A percentile compares a stretch with the other conserved stretches of the same genome.
These are phyloP conservation scores for Cercospora brassicicola DNA, from an alignment of 2,329 filamentous ascomycete species.

Conservation along the genomic window DNA sequence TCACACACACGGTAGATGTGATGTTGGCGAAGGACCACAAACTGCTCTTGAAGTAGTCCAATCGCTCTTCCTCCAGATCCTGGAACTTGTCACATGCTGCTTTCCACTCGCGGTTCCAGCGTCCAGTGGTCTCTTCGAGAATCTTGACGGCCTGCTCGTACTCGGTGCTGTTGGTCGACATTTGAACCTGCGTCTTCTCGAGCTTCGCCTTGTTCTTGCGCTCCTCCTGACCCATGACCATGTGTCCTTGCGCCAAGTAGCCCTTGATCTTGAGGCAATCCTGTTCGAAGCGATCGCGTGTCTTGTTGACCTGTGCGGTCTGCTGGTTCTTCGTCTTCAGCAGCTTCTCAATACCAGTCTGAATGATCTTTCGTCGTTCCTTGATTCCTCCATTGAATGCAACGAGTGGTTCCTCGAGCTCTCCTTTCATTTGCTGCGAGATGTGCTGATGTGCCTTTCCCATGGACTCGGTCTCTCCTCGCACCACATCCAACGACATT, in stretches of 20 bases:
- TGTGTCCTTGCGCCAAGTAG: constrained; percentile 95
- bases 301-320: constrained; percentile 88
- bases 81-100: constrained; percentile 97
- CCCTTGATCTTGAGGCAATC: constrained; percentile 98
- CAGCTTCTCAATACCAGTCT: constrained; percentile 89
- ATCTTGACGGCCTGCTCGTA: constrained; percentile 92
- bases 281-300: constrained; percentile 92
- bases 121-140: constrained; percentile 87
- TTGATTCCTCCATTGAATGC: constrained; percentile 96
- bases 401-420: constrained; percentile 87
- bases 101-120: constrained; percentile 99
- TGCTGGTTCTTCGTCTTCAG: constrained; percentile 92
- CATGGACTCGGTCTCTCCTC: constrained; percentile 88
- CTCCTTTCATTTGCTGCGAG: constrained; percentile 90
- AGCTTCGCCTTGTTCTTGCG: constrained; percentile 98
- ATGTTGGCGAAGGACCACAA: constrained; percentile 98
- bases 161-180: constrained; percentile 85
- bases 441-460: constrained; percentile 90
- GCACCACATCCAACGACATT: constrained; percentile 79
- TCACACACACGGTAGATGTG: constrained; percentile 94
- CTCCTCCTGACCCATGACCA: constrained; percentile 99
- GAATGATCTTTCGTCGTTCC: constrained; percentile 93
- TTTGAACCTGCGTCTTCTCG: constrained; percentile 96
- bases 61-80: constrained; percentile 92
- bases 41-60: constrained; percentile 97